phyloP scores from a whole-genome alignment of 129 eudicot genomes.

The Lactuca saligna region DNA sequence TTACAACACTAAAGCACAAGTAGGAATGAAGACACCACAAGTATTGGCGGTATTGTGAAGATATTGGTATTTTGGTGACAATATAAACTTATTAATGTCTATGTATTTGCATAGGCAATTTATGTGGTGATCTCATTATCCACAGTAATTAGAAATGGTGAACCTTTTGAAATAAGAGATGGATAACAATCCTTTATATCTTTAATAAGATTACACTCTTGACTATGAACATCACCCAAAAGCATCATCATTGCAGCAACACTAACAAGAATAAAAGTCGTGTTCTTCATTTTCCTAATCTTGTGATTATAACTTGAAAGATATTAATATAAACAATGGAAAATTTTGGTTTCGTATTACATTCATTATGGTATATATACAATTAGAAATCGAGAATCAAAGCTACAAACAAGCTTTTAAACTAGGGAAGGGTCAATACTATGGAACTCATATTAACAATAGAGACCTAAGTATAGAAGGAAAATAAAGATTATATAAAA shows the following conservation, averaged over 20 bases:
- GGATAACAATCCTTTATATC: conserved; percentile 1
- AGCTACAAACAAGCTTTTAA: too few species aligned
- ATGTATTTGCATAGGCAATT: conserved; percentile 5
- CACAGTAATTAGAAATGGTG: background rate
- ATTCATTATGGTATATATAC: too few species aligned
- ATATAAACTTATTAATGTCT: background rate
- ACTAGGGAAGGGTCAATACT: too few species aligned
- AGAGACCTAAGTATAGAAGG: too few species aligned
- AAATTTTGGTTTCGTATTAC: background rate
- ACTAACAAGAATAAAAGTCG: background rate
- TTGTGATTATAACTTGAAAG: background rate
- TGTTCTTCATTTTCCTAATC: background rate
- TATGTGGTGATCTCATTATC: background rate
- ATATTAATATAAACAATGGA: background rate
- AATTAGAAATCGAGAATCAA: too few species aligned
- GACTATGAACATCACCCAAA: background rate
- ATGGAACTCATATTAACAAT: too few species aligned
- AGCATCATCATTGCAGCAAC: background rate
- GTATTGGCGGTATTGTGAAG: background rate
- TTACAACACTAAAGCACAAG: background rate
- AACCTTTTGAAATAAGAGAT: background rate
- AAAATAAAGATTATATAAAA: too few species aligned
- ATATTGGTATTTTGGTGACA: background rate
- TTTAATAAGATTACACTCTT: background rate
- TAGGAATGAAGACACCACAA: background rate